Conservation (phyloP, 352 stramenopile genomes). For the Globisporangium emineosum region DNA sequence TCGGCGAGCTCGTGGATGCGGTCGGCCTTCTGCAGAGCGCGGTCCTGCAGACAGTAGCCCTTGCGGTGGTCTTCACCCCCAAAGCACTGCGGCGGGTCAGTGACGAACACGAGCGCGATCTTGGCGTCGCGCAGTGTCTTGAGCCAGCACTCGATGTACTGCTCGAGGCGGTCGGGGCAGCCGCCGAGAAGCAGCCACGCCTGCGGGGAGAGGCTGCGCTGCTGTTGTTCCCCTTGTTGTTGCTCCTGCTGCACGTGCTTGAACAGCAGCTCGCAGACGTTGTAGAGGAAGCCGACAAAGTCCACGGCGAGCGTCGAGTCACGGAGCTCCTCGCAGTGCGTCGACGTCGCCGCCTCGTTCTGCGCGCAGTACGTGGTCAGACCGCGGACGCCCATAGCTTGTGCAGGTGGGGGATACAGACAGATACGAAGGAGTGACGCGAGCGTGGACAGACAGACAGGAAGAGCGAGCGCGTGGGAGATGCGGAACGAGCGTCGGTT, state of each 20-base stretch:
- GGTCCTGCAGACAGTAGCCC: constrained; percentile 46
- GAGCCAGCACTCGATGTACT: constrained; percentile 49
- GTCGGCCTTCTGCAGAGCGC: constrained; percentile 49
- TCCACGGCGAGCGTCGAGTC: constrained; percentile 80
- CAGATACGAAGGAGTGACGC: not conserved
- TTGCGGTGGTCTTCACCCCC: constrained; percentile 67
- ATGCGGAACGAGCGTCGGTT: not conserved
- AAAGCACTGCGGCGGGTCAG: constrained; percentile 76
- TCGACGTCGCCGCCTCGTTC: constrained; percentile 43
- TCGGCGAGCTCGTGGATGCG: constrained; percentile 38
- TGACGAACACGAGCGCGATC: constrained; percentile 64
- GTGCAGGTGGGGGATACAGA: not conserved
- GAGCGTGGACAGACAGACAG: not conserved
- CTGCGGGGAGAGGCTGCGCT: constrained; percentile 21
- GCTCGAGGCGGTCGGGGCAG: constrained; percentile 43
- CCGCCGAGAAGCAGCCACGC: constrained; percentile 67
- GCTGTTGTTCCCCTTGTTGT: constrained; percentile 9
- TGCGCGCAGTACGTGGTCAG: constrained; percentile 57
- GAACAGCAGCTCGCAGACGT: constrained; percentile 59
- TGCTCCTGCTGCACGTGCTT: constrained; percentile 25
- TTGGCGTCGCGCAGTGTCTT: constrained; percentile 30
- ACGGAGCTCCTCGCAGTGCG: constrained; percentile 27
- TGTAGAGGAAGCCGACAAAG: constrained; percentile 77
- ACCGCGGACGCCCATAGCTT: constrained; percentile 57
- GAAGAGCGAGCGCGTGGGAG: not conserved